Base-by-base conservation (phyloP, 2,329 filamentous ascomycete species). In the Microcyclospora tardicrescens region DNA sequence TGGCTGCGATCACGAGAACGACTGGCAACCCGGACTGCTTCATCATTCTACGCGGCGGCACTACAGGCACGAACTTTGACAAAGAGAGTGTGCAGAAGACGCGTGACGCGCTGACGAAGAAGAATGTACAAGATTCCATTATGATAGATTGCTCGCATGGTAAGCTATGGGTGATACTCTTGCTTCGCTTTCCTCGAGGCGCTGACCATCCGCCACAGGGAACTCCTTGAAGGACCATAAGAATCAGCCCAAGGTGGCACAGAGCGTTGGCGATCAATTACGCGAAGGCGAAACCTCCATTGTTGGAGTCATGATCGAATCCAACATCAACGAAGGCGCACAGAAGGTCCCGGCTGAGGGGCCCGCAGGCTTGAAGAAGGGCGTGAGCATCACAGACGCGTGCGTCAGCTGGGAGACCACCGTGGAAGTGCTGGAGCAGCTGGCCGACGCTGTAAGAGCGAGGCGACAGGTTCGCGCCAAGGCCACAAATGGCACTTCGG, bases 81-180 rank as follows among this genome's bases (percentile, higher is more conserved):
- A 78, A 77, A 55, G 81, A 83, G 52, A 93, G 72, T 59, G 82
- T 98, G 51, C 75, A 80, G 60, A 70, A 69, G 38, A 83, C 83
- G 19, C 84, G 89, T 61, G 82, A 87, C 60, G 77, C 77, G 2
- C 65, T 98, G 54, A 68, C 64, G 48, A 81, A 84, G 65, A 93
- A 94, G 75, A 79, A 79, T 43, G 81, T 91, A 60, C 81, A 80
- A 56, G 73, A 85, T 64, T 81, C 87, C 47, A 81, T 98, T 66
- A 98, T 98, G 91, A 78, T 98, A 42, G 91, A 98, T 65, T 98
- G 91, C 72, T 95, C 87, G 15, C 91, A 98, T 60, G 91, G 83
- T 85, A 67, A 40, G 74, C 30, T 36, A 19, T 28, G 12, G 12
- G 24, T 27, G 2, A 13, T n/a, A 9, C 10, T 5, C 14, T 15